These are phyloP conservation scores for Nematocida homosporus DNA, from an alignment of 371 early-diverging fungal genomes.

Conservation along the genomic window DNA sequence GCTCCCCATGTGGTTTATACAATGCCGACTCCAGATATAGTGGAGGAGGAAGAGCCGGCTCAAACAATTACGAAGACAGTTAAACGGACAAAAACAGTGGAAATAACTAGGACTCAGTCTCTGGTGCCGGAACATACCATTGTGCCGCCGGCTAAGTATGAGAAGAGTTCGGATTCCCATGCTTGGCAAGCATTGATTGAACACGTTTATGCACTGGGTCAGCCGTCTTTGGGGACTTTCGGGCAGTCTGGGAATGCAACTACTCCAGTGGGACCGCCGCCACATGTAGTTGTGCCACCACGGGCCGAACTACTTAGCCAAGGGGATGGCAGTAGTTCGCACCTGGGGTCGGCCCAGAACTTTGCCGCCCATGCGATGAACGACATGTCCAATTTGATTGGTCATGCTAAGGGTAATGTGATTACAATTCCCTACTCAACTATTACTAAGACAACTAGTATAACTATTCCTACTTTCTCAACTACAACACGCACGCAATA, in stretches of 20 bases:
- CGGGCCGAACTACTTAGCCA: not conserved
- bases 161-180: not conserved
- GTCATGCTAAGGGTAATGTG: slow-evolving; percentile 11
- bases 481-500: slow-evolving; percentile 35
- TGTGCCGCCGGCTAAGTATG: not conserved
- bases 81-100: not conserved
- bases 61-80: no score
- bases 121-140: not conserved
- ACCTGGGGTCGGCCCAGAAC: not conserved
- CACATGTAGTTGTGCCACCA: no score
- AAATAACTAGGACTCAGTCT: not conserved
- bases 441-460: slow-evolving; percentile 17
- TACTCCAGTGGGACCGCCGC: not conserved
- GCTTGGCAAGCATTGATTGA: not conserved
- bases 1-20: not conserved
- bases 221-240: not conserved
- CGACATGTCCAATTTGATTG: not conserved
- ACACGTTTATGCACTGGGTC: not conserved
- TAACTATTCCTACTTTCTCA: slow-evolving; percentile 29
- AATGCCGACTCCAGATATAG: not conserved
- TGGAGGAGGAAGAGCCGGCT: no score
- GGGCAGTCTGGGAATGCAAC: no score
- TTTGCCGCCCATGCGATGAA: not conserved
- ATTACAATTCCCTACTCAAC: slow-evolving; percentile 54
- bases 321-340: not conserved